Base-by-base conservation (phyloP, 192 early-diverging fungal species). In the Coemansia aciculifera region DNA sequence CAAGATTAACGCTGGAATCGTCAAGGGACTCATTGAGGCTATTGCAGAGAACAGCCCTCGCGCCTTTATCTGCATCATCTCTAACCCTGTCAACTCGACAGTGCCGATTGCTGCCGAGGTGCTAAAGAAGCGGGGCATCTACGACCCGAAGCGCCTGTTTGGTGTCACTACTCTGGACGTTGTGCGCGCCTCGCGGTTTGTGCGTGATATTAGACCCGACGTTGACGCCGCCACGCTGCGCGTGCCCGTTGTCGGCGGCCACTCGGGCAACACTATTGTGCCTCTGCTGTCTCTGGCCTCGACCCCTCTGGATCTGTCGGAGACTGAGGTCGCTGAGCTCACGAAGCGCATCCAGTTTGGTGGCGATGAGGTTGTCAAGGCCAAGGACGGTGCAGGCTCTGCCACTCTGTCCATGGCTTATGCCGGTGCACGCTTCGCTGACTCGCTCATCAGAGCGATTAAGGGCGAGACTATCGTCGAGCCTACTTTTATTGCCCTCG, bases 281-380 rank as follows among this genome's bases (percentile, higher is more conserved):
- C 98, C 98, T 24, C 83, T 99, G 46, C 91, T 99, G 74, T 93
- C 90, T 69, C 89, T 93, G 87, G 79, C 83, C 23, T 77, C 84
- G 59, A 65, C 79, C 64, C 54, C 54, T 3, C 78, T 91, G 13
- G 74, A 81, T 46, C 91, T 95, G 73, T 85, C 88, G 72, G 81
- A 93, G 71, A 92, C 94, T 62, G 90, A 98, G 86, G 83, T 92
- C 67, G 92, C 94, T 59, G 86, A 85, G 23, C 85, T 99, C 57
- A 98, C 96, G 65, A 69, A 99, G 86, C 93, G 98, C 59, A 95
- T 99, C 72, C 98, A 99, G 86, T 99, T 91, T 73, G 98, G 96
- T 78, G 98, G 98, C 68, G 98, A 99, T 75, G 98, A 99, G 79
- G 98, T 99, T 59, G 98, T 99, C 79, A 94, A 99, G 90, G 98